Base-by-base conservation (phyloP, 257 asterid species). In the Euphrasia confusa region DNA sequence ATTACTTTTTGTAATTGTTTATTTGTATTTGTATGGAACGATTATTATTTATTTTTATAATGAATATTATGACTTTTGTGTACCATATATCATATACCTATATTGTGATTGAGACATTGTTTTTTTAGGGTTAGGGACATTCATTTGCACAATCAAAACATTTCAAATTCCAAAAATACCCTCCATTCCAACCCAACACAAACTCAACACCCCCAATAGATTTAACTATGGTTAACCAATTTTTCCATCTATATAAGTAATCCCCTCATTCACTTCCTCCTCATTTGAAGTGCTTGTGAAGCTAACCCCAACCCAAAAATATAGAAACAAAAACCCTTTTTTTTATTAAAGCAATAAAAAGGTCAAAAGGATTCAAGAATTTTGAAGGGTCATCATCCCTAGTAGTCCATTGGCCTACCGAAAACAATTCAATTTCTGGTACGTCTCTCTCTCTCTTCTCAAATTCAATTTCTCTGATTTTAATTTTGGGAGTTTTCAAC, bases 361-460 rank as follows among this genome's bases (percentile, higher is more conserved):
- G 70, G 67, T 64, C 67, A 60, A 56, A 30, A 56, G 75, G 30
- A 44, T 65, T 70, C 61, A 66, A 74, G 75, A 75, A 68, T 2
- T 21, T 54, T 58, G 66, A 71, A 58, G 71, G 63, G 62, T 21
- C 28, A 18, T 67, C 79, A 72, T 70, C 77, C 76, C 73, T 60
- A 64, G 49, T 61, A 21, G 11, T 45, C 66, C 67, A 32, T 70
- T 49, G 69, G 58, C 61, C 72, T 66, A 72, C 69, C 26, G 50
- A 30, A 65, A 72, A 30, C 62, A 70, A 66, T 27, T 70, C 82
- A 67, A 64, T 70, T 79, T 42, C 77, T 52, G 84, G 87, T 85
- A 81, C 53, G 84, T 70, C 60, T 65, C 61, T 65, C 64, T 69
- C n/a, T 64, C n/a, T 68, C 55, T 64, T 75, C 14, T 65, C 66